Base-by-base conservation (phyloP, 352 stramenopile species). In the Salisapilia sapeloensis region DNA sequence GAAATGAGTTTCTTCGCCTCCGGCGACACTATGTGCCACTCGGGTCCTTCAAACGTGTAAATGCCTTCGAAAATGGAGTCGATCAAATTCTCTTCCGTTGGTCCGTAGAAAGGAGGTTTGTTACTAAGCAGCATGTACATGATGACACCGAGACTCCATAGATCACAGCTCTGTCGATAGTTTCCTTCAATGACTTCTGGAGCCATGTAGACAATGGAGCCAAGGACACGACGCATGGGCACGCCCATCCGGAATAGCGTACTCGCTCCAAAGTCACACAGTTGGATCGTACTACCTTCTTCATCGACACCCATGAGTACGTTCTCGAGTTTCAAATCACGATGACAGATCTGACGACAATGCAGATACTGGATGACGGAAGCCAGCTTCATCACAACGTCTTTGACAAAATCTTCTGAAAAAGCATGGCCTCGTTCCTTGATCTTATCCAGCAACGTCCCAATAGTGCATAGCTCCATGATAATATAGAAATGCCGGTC, bases 51-150 rank as follows among this genome's bases (percentile, higher is more conserved):
- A 37, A 81, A 84, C 3, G 29, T 44, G 2, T 81, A 45, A 16
- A 83, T 70, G 17, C 56, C 61, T 4, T 61, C 59, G 22, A 83
- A 78, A 21, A 84, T 84, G 31, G 49, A 71, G 24, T 87, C 67
- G 24, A 83, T 65, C 6, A 84, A 36, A 11, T 81, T 63, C 19
- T 84, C 71, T 19, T 87, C 69, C 0, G 55, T 80, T 0, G 61
- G 36, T 11, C 62, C 71, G 20, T 67, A 56, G 30, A 87, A 87
- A 3, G 71, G 71, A 10, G 60, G 46, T 36, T 56, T 60, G 49
- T 83, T 83, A 56, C 65, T 84, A 30, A 87, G 45, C 16, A 87
- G 56, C 71, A 84, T 87, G 44, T 70, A 87, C 70, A 84, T 87
- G 38, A 84, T 77, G 13, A 87, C 59, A 7, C 71, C 71, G 5